Conservation (phyloP, 768 basidiomycete genomes). For the Imleria badia region DNA sequence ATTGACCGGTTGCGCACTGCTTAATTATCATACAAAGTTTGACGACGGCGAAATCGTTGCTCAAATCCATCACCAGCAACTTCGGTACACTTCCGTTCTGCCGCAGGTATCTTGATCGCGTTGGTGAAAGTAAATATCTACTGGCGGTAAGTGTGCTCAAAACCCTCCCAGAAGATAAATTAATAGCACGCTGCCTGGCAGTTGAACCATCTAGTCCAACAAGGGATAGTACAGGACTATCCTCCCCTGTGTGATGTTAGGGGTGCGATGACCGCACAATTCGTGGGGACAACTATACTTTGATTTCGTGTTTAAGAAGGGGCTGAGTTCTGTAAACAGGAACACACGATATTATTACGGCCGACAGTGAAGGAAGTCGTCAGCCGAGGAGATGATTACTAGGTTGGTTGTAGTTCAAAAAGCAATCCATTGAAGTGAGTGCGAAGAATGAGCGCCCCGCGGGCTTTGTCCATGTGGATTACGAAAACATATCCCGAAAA, state of each 20-base stretch:
- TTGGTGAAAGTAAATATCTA: conserved; percentile 90
- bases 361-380: conserved; percentile 85
- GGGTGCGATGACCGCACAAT: conserved; percentile 94
- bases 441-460: not conserved
- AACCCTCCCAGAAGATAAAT: not conserved
- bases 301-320: not conserved
- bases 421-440: conserved; percentile 7
- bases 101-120: conserved; percentile 89
- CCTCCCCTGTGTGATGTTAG: conserved; percentile 86
- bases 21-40: conserved; percentile 47
- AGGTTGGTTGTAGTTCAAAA: conserved; percentile 16
- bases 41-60: conserved; percentile 79
- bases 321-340: conserved; percentile 42
- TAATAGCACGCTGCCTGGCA: conserved; percentile 28
- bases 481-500: conserved; percentile 23
- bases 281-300: conserved; percentile 46
- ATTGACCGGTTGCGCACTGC: not conserved
- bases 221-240: conserved; percentile 89
- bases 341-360: conserved; percentile 82
- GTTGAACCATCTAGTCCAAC: conserved; percentile 87
- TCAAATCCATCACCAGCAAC: conserved; percentile 85
- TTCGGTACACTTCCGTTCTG: conserved; percentile 97
- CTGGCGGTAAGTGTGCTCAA: conserved; percentile 61
- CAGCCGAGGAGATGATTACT: conserved; percentile 84
- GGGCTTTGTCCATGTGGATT: not conserved